Evolutionary conservation across 2,329 filamentous ascomycete species (phyloP).

Genomic region (Leptodontidium sp.): DNA sequence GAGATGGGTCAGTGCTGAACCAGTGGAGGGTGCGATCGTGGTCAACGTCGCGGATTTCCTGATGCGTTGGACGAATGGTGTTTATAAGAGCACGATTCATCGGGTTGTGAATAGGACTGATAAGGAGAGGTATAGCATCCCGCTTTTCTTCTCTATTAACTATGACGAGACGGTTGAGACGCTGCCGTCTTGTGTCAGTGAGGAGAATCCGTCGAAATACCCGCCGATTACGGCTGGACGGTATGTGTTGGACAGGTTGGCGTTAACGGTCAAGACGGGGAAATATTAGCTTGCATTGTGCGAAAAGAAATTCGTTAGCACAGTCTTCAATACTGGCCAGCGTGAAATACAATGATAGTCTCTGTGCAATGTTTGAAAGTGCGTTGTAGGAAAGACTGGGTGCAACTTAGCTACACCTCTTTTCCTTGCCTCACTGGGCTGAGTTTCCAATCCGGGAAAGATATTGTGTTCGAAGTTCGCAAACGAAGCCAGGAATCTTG

Average conservation of each 20-base stretch:
- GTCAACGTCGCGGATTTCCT: constrained; percentile 62
- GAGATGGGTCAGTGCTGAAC: constrained; percentile 55
- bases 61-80: constrained; percentile 58
- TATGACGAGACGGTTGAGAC: constrained; percentile 46
- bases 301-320: too few species aligned
- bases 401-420: too few species aligned
- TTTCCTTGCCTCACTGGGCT: too few species aligned
- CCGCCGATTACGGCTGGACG: constrained; percentile 44
- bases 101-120: constrained; percentile 61
- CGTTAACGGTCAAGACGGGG: constrained; percentile 42
- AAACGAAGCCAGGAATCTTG: too few species aligned
- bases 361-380: too few species aligned
- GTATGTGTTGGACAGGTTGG: constrained; percentile 44
- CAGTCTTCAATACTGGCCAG: too few species aligned
- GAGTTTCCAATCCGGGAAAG: too few species aligned
- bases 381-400: too few species aligned
- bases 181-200: constrained; percentile 42
- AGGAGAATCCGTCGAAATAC: constrained; percentile 42
- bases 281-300: constrained; percentile 33
- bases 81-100: constrained; percentile 62
- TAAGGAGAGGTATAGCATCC: constrained; percentile 62
- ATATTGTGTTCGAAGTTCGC: too few species aligned
- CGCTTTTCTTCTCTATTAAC: constrained; percentile 58
- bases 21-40: constrained; percentile 56
- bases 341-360: too few species aligned